These are phyloP conservation scores for Luffa acutangula DNA, from an alignment of 306 rosid species.

Conservation along the genomic window DNA sequence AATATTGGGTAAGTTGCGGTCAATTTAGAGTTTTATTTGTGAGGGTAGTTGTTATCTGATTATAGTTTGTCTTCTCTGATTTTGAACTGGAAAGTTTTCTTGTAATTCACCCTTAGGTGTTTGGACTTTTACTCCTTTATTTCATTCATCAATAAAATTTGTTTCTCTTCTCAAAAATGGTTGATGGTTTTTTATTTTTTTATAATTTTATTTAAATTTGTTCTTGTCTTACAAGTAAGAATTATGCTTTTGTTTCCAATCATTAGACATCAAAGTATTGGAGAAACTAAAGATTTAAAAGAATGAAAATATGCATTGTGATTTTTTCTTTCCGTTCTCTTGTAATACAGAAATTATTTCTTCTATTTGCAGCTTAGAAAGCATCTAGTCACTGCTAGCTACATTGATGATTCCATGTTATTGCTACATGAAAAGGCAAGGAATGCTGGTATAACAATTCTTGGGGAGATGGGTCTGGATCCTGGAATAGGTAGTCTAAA, in stretches of 20 bases:
- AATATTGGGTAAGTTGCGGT: background rate
- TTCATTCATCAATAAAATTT: too few relatives aligned
- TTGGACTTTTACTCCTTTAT: too few relatives aligned
- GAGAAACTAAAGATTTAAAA: background rate
- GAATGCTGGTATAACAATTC: conserved; percentile 75
- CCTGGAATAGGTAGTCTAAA: conserved; percentile 81
- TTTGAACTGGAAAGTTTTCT: too few relatives aligned
- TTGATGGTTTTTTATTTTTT: background rate
- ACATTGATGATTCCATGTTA: conserved; percentile 70
- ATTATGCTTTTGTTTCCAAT: background rate
- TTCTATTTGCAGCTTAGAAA: conserved; percentile 51
- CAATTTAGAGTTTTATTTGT: background rate
- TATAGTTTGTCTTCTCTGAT: too few relatives aligned
- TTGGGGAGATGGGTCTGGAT: conserved; percentile 97
- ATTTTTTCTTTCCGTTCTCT: background rate
- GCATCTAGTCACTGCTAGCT: conserved; percentile 95
- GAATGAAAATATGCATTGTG: background rate
- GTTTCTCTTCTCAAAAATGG: too few relatives aligned
- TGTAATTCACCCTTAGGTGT: too few relatives aligned
- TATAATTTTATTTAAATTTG: background rate
- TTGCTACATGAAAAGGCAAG: conserved; percentile 62
- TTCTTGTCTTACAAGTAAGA: background rate
- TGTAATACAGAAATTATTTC: background rate
- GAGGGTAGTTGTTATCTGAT: background rate
- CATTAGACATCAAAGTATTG: background rate